Evolutionary conservation across 2,329 filamentous ascomycete genomes (phyloP).

Genomic region (Zasmidium angulare): DNA sequence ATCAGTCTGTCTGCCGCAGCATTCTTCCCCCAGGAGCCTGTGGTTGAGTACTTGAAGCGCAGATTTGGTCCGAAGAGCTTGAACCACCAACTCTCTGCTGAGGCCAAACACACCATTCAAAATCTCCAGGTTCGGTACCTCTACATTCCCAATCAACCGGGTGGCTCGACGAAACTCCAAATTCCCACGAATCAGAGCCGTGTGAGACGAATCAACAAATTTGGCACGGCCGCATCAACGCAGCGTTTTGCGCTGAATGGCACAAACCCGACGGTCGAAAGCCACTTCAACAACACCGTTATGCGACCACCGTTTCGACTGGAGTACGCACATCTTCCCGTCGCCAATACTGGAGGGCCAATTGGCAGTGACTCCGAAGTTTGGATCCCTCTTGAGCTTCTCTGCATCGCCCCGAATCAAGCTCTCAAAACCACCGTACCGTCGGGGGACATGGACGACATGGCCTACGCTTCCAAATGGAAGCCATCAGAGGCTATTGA

Average conservation of each 20-base stretch:
- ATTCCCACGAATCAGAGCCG: background rate
- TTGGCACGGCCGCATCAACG: background rate
- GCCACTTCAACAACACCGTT: slow-evolving; percentile 13
- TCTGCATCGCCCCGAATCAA: slow-evolving; percentile 8
- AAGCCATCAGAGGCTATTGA: too few species aligned
- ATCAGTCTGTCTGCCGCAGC: background rate
- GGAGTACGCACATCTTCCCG: background rate
- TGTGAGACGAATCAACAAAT: slow-evolving; percentile 1
- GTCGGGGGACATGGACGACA: slow-evolving; percentile 2
- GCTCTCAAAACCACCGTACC: slow-evolving; percentile 4
- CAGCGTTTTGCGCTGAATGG: background rate
- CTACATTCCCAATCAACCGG: background rate
- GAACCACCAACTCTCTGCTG: background rate
- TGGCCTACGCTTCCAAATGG: too few species aligned
- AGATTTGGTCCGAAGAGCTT: background rate
- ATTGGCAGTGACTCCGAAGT: background rate
- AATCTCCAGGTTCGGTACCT: slow-evolving; percentile 4
- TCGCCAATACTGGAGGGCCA: slow-evolving; percentile 6
- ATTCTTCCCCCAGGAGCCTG: background rate
- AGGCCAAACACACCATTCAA: background rate
- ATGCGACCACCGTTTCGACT: background rate
- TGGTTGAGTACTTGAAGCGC: background rate
- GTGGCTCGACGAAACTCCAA: too few species aligned
- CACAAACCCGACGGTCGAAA: background rate
- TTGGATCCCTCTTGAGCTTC: slow-evolving; percentile 13